These are phyloP conservation scores for Speleostelium caveatum DNA, from an alignment of 78 protist genomes.

Conservation along the genomic window DNA sequence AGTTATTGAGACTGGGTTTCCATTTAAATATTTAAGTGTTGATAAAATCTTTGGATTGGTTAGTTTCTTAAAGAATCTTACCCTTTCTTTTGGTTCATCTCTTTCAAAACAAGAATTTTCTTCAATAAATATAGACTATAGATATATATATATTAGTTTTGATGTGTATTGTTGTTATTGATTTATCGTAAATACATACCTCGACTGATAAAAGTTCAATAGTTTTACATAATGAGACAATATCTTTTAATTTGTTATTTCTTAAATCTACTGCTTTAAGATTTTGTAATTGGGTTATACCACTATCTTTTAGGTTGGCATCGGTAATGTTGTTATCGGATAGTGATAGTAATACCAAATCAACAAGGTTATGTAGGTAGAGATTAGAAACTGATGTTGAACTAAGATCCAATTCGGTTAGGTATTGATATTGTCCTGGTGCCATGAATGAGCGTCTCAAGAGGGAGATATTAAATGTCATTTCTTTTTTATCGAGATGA, in stretches of 20 bases:
- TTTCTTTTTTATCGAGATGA: slow-evolving; percentile 6
- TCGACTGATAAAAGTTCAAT: slow-evolving; percentile 24
- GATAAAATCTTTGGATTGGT: slow-evolving; percentile 37
- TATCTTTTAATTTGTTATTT: slow-evolving; percentile 68
- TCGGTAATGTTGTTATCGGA: slow-evolving; percentile 56
- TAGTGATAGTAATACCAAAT: slow-evolving; percentile 25
- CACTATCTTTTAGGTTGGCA: slow-evolving; percentile 16
- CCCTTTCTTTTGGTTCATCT: slow-evolving; percentile 46
- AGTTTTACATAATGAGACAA: slow-evolving; percentile 5
- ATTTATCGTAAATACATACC: not conserved
- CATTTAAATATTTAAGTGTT: slow-evolving; percentile 53
- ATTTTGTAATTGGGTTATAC: slow-evolving; percentile 4
- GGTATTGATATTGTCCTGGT: not conserved
- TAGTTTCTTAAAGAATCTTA: slow-evolving; percentile 60
- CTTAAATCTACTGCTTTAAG: slow-evolving; percentile 65
- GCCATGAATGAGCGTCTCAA: not conserved
- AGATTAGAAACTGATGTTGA: not conserved
- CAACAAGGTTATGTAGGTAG: not conserved
- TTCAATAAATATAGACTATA: slow-evolving; percentile 50
- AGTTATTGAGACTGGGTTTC: not conserved
- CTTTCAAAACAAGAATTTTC: slow-evolving; percentile 61
- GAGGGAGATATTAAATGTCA: slow-evolving; percentile 17
- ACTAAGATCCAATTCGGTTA: slow-evolving; percentile 39
- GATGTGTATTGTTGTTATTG: not conserved
- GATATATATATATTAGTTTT: not conserved